A percentile compares a stretch with the other conserved stretches of the same genome.
These are phyloP conservation scores for Nyssa sinensis DNA, from an alignment of 148 eudicot genomes.

Conservation along the genomic window DNA sequence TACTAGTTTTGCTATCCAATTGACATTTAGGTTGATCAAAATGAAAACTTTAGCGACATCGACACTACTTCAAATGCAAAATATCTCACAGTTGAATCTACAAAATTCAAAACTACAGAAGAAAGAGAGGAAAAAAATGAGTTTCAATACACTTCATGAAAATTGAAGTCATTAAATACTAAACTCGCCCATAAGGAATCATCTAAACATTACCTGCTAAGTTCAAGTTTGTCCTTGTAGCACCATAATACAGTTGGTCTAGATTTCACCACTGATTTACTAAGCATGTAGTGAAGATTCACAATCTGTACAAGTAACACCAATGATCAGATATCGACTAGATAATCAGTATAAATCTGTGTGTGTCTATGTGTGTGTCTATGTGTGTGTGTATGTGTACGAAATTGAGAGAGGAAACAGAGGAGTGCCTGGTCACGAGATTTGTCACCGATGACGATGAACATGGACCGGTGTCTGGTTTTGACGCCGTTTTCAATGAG, in stretches of 20 bases:
- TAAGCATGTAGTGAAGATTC: slow-evolving; percentile 73
- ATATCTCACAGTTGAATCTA: background rate
- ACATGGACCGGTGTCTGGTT: slow-evolving; percentile 76
- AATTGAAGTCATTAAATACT: background rate
- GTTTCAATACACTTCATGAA: background rate
- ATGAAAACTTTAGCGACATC: background rate
- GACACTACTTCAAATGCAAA: background rate
- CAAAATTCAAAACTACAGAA: too few species aligned
- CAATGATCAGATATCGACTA: background rate
- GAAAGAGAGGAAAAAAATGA: background rate
- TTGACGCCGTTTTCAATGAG: slow-evolving; percentile 94
- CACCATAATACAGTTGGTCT: slow-evolving; percentile 88
- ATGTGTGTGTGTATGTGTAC: background rate
- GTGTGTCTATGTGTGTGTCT: background rate
- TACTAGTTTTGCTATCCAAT: background rate
- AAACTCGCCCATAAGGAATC: background rate
- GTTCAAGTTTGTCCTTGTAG: slow-evolving; percentile 77
- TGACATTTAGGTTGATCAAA: background rate
- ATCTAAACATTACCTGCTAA: slow-evolving; percentile 57
- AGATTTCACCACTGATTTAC: slow-evolving; percentile 64
- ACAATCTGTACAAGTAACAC: slow-evolving; percentile 56
- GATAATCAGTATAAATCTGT: background rate
- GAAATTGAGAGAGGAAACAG: background rate
- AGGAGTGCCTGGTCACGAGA: slow-evolving; percentile 65
- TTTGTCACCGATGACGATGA: slow-evolving; percentile 85